phyloP scores from a whole-genome alignment of 169 alveolate genomes.

The Plasmodium fragile region DNA sequence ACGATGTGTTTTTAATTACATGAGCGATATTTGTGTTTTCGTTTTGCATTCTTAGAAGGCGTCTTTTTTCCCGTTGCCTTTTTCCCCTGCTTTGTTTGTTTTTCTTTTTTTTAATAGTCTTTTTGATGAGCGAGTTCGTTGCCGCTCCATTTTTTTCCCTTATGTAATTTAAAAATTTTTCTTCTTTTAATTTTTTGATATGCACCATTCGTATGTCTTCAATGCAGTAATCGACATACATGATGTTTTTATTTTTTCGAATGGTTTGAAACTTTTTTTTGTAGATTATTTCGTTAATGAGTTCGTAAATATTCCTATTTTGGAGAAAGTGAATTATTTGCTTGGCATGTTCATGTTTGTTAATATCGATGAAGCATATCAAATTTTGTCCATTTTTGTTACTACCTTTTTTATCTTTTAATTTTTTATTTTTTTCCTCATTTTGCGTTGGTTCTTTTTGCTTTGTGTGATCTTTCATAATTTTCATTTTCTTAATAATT shows the following conservation, averaged over 20 bases:
- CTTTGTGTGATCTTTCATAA: conserved; percentile 19
- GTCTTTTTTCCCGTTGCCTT: conserved; percentile 74
- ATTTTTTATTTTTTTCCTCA: background rate
- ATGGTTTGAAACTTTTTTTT: conserved; percentile 44
- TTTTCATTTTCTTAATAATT: conserved; percentile 64
- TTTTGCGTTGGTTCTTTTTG: background rate
- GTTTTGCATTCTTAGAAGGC: conserved; percentile 45
- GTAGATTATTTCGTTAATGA: conserved; percentile 44
- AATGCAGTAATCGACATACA: conserved; percentile 73
- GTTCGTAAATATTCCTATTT: conserved; percentile 54
- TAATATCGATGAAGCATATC: conserved; percentile 70
- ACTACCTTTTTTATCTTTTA: background rate
- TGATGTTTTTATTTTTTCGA: conserved; percentile 53
- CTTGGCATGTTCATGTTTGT: conserved; percentile 66
- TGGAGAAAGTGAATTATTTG: conserved; percentile 35
- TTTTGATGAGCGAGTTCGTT: background rate
- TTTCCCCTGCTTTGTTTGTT: conserved; percentile 63
- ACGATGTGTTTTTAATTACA: background rate
- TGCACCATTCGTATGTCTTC: conserved; percentile 76
- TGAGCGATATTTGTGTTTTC: conserved; percentile 31
- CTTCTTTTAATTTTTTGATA: conserved; percentile 64
- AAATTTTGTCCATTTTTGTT: conserved; percentile 1
- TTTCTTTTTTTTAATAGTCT: conserved; percentile 31
- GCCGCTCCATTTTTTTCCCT: conserved; percentile 31
- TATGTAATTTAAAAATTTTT: conserved; percentile 60